A percentile compares a stretch with the other conserved stretches of the same genome.
phyloP scores from a whole-genome alignment of 177 flowering plant species.

The Vitis hybrid region DNA sequence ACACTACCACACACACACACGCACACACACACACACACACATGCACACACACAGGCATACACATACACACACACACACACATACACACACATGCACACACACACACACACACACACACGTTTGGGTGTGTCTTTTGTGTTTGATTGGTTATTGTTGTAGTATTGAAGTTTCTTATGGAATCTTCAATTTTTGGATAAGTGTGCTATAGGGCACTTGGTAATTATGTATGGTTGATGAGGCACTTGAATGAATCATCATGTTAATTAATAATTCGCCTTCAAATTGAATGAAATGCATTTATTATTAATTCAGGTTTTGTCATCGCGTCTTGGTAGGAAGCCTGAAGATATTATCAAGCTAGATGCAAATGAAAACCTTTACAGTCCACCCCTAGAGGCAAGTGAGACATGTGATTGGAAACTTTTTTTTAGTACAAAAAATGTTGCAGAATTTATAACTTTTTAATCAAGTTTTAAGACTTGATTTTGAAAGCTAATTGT shows the following conservation, averaged over 20 bases:
- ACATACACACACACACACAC: no score
- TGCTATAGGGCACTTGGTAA: background rate
- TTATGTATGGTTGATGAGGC: background rate
- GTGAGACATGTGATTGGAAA: constrained; percentile 13
- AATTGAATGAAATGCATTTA: background rate
- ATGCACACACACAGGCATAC: fast-evolving
- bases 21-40: fast-evolving
- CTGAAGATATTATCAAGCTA: constrained; percentile 91
- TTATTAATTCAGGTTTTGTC: constrained; percentile 69
- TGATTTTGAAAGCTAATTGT: no score
- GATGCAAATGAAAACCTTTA: constrained; percentile 99
- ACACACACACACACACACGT: no score
- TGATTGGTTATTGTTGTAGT: background rate
- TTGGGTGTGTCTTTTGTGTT: background rate
- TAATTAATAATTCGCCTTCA: background rate
- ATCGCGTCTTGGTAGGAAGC: constrained; percentile 85
- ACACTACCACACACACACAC: no score
- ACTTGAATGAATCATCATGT: background rate
- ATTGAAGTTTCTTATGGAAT: background rate
- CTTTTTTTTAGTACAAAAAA: background rate
- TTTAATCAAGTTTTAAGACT: background rate
- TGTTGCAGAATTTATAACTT: background rate
- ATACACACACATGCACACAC: no score
- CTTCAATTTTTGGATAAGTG: background rate
- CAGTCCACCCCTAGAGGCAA: constrained; percentile 99